Conservation (phyloP, 1,284 basidiomycete genomes). For the Puccinia hordei region DNA sequence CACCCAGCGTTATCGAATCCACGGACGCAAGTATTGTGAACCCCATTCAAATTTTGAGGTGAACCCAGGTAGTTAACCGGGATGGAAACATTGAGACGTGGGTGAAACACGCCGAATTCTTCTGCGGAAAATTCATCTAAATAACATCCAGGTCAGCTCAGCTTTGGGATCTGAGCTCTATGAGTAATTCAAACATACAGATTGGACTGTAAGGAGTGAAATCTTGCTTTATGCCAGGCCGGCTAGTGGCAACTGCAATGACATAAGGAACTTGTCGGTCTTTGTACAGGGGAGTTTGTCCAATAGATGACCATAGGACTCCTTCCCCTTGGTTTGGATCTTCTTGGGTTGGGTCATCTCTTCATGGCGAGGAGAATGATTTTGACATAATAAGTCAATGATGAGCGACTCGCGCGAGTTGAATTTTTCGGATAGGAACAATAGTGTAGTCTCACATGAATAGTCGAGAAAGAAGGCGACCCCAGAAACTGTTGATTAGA, state of each 20-base stretch:
- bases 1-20: constrained; percentile 40
- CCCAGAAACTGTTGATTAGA: constrained; percentile 21
- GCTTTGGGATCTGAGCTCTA: neutral
- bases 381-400: neutral
- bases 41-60: neutral
- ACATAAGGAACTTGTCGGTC: constrained; percentile 34
- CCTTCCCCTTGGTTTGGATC: constrained; percentile 32
- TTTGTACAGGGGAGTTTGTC: constrained; percentile 31
- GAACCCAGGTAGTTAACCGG: constrained; percentile 24
- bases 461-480: constrained; percentile 32
- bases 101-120: constrained; percentile 35
- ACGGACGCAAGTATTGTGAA: constrained; percentile 1
- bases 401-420: neutral
- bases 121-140: constrained; percentile 36
- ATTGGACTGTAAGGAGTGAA: constrained; percentile 34
- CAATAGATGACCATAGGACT: constrained; percentile 36
- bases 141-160: neutral
- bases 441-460: constrained; percentile 10
- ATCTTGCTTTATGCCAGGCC: neutral
- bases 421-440: neutral
- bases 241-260: constrained; percentile 18
- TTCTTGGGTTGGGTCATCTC: constrained; percentile 29
- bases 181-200: constrained; percentile 21
- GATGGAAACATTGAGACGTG: constrained; percentile 25
- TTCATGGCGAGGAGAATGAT: neutral